phyloP scores from a whole-genome alignment of 768 basidiomycete species.

The Auricularia cornea region DNA sequence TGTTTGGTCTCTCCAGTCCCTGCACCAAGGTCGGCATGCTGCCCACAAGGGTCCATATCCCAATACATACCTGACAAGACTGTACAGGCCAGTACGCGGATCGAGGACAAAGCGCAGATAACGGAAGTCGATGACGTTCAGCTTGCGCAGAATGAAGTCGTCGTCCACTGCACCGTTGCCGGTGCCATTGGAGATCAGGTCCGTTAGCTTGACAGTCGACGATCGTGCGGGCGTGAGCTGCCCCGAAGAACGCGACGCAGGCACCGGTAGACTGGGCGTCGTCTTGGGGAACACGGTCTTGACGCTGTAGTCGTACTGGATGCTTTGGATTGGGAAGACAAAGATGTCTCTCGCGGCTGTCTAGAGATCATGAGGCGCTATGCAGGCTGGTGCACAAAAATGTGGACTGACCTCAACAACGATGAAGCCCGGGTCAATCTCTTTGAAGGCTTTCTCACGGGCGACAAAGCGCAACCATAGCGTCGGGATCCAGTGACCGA shows the following conservation, averaged over 20 bases:
- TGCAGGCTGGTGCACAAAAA: not conserved
- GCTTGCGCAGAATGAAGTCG: constrained; percentile 34
- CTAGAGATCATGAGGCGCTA: constrained; percentile 33
- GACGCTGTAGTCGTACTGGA: constrained; percentile 69
- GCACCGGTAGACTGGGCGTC: not conserved
- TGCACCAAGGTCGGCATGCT: constrained; percentile 21
- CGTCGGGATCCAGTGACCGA: constrained; percentile 91
- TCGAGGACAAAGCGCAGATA: constrained; percentile 89
- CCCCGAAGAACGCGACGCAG: constrained; percentile 16
- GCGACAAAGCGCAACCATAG: constrained; percentile 88
- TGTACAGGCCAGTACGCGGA: constrained; percentile 72
- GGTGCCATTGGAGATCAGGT: not conserved
- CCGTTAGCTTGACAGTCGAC: not conserved
- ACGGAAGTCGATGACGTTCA: constrained; percentile 80
- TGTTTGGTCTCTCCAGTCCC: constrained; percentile 82
- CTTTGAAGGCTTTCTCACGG: constrained; percentile 71
- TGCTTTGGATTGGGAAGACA: constrained; percentile 57
- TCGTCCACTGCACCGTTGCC: constrained; percentile 9
- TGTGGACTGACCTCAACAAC: constrained; percentile 72
- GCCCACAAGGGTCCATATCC: not conserved
- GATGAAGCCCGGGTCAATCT: constrained; percentile 62
- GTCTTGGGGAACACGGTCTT: constrained; percentile 66
- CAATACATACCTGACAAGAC: constrained; percentile 60
- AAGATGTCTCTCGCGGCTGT: constrained; percentile 77
- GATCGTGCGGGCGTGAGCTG: constrained; percentile 24